Conservation (phyloP, 2,329 filamentous ascomycete species). For the Colletotrichum sansevieriae region DNA sequence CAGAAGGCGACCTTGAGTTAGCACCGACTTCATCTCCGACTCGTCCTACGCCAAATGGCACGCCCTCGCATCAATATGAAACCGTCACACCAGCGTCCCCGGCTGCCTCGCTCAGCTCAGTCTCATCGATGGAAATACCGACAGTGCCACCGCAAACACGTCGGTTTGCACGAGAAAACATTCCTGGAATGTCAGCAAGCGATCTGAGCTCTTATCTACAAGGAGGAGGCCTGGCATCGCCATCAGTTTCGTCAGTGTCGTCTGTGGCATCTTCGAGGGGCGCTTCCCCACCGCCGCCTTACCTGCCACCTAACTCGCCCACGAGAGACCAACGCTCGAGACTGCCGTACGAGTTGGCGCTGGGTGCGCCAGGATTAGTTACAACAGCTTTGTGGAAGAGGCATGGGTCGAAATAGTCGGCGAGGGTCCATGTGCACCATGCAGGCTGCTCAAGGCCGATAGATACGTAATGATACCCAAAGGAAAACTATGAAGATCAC, state of each 20-base stretch:
- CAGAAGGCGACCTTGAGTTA: slow-evolving; percentile 31
- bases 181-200: slow-evolving; percentile 23
- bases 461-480: slow-evolving; percentile 22
- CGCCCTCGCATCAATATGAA: slow-evolving; percentile 27
- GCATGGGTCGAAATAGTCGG: not conserved
- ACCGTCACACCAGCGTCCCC: slow-evolving; percentile 29
- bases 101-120: slow-evolving; percentile 18
- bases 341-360: slow-evolving; percentile 16
- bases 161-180: slow-evolving; percentile 3
- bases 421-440: not conserved
- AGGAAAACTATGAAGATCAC: not conserved
- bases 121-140: slow-evolving; percentile 13
- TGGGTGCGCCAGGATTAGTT: slow-evolving; percentile 33
- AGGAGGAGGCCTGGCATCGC: slow-evolving; percentile 19
- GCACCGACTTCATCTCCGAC: slow-evolving; percentile 11
- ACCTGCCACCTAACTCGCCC: slow-evolving; percentile 20
- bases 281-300: slow-evolving; percentile 36
- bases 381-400: slow-evolving; percentile 19
- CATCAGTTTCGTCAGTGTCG: slow-evolving; percentile 25
- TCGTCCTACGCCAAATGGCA: not conserved
- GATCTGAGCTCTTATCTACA: slow-evolving; percentile 38
- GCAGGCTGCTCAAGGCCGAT: too few species aligned
- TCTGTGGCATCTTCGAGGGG: slow-evolving; percentile 23
- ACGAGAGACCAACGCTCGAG: slow-evolving; percentile 5
- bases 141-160: slow-evolving; percentile 10